phyloP scores from a whole-genome alignment of 2,329 filamentous ascomycete genomes.

The Ophiosphaerella narmari region DNA sequence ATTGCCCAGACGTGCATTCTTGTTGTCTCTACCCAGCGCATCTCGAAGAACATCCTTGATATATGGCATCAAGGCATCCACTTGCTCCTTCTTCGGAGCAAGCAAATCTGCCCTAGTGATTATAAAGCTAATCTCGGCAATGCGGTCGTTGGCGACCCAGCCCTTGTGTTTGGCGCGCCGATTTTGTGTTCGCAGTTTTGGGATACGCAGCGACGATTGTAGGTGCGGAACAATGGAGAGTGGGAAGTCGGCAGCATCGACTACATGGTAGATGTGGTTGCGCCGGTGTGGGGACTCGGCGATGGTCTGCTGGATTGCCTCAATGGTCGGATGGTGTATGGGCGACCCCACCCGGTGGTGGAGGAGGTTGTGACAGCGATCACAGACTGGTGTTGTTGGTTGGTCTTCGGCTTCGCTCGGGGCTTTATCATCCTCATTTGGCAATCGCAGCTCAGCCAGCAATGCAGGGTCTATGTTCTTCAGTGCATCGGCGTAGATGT shows the following conservation, averaged over 20 bases:
- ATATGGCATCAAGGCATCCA: conserved; percentile 86
- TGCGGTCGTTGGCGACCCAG: conserved; percentile 66
- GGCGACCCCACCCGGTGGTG: conserved; percentile 74
- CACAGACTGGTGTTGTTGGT: conserved; percentile 67
- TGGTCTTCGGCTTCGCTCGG: conserved; percentile 6
- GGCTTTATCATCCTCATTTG: conserved; percentile 19
- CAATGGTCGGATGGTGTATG: conserved; percentile 79
- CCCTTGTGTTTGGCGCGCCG: conserved; percentile 71
- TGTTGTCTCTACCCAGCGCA: conserved; percentile 69
- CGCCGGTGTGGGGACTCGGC: conserved; percentile 85
- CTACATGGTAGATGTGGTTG: conserved; percentile 93
- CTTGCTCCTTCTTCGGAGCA: conserved; percentile 79
- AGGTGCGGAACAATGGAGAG: conserved; percentile 87
- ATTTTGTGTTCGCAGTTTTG: conserved; percentile 78
- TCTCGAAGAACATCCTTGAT: conserved; percentile 76
- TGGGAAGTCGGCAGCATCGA: conserved; percentile 96
- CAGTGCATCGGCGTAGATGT: conserved; percentile 44
- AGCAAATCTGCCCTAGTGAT: conserved; percentile 88
- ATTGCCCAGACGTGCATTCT: conserved; percentile 82
- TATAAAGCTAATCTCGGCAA: conserved; percentile 84
- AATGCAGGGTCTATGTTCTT: conserved; percentile 34
- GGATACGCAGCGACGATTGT: conserved; percentile 69
- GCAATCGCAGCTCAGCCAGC: conserved; percentile 37
- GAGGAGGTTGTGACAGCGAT: conserved; percentile 81
- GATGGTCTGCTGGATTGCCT: conserved; percentile 81